Base-by-base conservation (phyloP, 805 yeast species). In the Metschnikowia noctiluminum region DNA sequence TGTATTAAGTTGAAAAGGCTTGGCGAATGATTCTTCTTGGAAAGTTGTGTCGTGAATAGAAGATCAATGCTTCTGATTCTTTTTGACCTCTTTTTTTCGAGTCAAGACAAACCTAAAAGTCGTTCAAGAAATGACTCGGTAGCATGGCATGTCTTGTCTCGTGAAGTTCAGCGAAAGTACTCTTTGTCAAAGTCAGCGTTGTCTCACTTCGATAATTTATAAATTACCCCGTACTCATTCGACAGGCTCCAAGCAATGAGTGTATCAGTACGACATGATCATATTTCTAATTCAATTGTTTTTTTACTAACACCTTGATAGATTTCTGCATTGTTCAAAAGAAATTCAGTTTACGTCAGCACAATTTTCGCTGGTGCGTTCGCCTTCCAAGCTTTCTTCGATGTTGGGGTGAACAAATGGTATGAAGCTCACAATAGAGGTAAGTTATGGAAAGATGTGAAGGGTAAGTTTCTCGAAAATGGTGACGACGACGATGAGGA, bases 331-430 rank as follows among this genome's bases (percentile, higher is more conserved):
- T 57, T 63, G 40, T 50, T 56, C 80, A 89, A 89, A 81, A 88
- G 97, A 80, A 91, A 92, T 82, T 81, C 97, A 42, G 77, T 86
- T 54, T 89, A 79, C 71, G 96, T 91, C 54, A 88, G 89, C 57
- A 76, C 94, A 54, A 77, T 91, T 53, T 85, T 91, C 60, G 85
- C 82, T 43, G 82, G 87, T 62, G 90, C 97, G 42, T 91, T 91
- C 65, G 82, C 83, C 54, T 89, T 90, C 80, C 92, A 89, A 75
- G 84, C 83, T 44, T 76, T 77, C 63, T 86, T 86, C 58, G 94
- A 87, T 65, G 66, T 70, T 53, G 84, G 78, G 54, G 75, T 86
- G 54, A 87, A 85, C 61, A 63, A 62, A 42, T 87, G 85, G 85
- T 87, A 83, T 75, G 87, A 84, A 63, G 69, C 72, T 69, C 89